Evolutionary conservation across 2,329 filamentous ascomycete species (phyloP), one percentile per base, ranked within the genome.

Genomic region (Hypoxylon sp.): DNA sequence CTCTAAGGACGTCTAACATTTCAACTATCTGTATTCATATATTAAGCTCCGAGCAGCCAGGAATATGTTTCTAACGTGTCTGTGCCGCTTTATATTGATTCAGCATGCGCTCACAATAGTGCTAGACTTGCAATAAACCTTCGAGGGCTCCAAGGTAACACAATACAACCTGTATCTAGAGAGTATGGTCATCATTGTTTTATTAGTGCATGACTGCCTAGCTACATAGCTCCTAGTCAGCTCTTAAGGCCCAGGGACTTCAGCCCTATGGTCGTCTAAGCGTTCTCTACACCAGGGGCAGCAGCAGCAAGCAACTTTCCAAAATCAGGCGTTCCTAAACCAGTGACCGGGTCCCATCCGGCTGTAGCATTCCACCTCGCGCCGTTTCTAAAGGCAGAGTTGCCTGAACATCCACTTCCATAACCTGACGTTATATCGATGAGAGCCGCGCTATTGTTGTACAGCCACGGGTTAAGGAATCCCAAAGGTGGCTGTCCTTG

Each of bases 401-500:
- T 75, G 10, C 64, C 25, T 6, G 64, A 60, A 68, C 77, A 79
- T 10, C 77, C 77, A 3, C 69, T 72, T 17, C 74, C 64, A 48
- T 71, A 72, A n/a, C 78, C 78, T 4, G 61, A 57, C 1, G 73
- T 76, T 54, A 79, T 75, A 40, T 80, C 78, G 1, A 69, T 75
- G 22, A 80, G 65, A 11, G 77, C 77, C 2, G 68, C 73, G 37
- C 75, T 72, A 61, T 79, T 77, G 62, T 75, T 70, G 68, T 80
- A 81, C 11, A 81, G 67, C 73, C 77, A 76, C 31, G 75, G 75
- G 70, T 77, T 77, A 14, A 77, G 60, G 70, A 77, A 77, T 4
- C 75, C 75, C 55, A 84, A 69, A 0, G 80, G 77, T 10, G 79
- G 61, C 63, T 76, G 68, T 3, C 78, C 78, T 48, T 75, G 74